These are phyloP conservation scores for Melampsora larici-populina DNA, from an alignment of 1,284 basidiomycete genomes.

Conservation along the genomic window DNA sequence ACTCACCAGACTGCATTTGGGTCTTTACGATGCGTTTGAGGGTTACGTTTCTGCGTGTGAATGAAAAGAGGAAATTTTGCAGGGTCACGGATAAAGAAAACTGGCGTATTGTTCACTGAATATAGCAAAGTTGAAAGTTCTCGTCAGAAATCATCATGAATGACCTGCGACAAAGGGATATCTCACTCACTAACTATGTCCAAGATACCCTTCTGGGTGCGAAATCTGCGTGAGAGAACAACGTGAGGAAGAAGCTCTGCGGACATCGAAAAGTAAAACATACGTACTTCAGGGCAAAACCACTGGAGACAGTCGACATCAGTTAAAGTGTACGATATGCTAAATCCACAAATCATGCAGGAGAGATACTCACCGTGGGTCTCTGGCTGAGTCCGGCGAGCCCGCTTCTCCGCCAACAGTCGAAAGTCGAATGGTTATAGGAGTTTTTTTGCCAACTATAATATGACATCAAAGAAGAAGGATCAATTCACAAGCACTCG, in stretches of 20 bases:
- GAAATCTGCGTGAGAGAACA: constrained; percentile 55
- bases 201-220: constrained; percentile 80
- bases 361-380: constrained; percentile 62
- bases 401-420: constrained; percentile 69
- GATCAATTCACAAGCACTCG: not conserved
- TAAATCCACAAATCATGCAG: not conserved
- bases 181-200: constrained; percentile 66
- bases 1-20: constrained; percentile 72
- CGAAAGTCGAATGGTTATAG: constrained; percentile 55
- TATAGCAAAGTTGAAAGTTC: not conserved
- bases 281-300: not conserved
- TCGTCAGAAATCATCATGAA: constrained; percentile 16
- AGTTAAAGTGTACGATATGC: too few species aligned
- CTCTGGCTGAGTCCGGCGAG: constrained; percentile 82
- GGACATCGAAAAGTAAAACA: not conserved
- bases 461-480: constrained; percentile 39
- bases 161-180: not conserved
- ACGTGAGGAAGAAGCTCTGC: not conserved
- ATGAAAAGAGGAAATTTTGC: constrained; percentile 73
- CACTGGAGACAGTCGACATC: too few species aligned
- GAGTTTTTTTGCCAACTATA: constrained; percentile 47
- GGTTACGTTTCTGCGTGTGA: constrained; percentile 88
- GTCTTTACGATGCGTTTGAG: constrained; percentile 81
- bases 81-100: constrained; percentile 52
- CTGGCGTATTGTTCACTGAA: constrained; percentile 27